Evolutionary conservation across 257 asterid genomes (phyloP).

Genomic region (Dorcoceras hygrometricum): DNA sequence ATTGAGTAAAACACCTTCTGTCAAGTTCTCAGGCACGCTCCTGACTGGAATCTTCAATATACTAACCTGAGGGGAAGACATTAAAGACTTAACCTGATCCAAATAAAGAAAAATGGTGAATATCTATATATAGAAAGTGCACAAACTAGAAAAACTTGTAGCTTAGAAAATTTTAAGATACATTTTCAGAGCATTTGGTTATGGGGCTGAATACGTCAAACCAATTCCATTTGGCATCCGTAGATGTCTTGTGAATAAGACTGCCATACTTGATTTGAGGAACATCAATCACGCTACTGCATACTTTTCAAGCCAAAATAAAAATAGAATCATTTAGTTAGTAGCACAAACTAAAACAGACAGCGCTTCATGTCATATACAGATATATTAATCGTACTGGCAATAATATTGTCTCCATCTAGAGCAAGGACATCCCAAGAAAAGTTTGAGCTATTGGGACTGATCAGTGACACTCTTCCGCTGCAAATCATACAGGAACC

Average conservation of each 20-base stretch:
- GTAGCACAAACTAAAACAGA: conserved; percentile 17
- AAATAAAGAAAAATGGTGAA: conserved; percentile 2
- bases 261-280: conserved; percentile 82
- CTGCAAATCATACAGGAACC: conserved; percentile 38
- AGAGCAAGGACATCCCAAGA: conserved; percentile 77
- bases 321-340: conserved; percentile 17
- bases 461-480: conserved; percentile 66
- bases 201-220: conserved; percentile 59
- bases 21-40: conserved; percentile 40
- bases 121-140: conserved; percentile 3
- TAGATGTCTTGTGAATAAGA: conserved; percentile 30
- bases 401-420: conserved; percentile 63
- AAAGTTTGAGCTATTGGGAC: conserved; percentile 56
- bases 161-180: conserved; percentile 18
- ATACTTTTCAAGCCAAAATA: conserved; percentile 43
- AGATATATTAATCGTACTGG: conserved; percentile 43
- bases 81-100: conserved; percentile 57
- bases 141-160: conserved; percentile 14
- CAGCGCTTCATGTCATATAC: not conserved
- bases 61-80: conserved; percentile 52
- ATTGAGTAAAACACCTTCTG: conserved; percentile 51
- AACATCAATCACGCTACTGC: conserved; percentile 70
- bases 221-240: conserved; percentile 69
- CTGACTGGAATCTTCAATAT: conserved; percentile 65
- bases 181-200: conserved; percentile 64